phyloP scores from a whole-genome alignment of 768 basidiomycete species.

The Auriscalpium microsporum region DNA sequence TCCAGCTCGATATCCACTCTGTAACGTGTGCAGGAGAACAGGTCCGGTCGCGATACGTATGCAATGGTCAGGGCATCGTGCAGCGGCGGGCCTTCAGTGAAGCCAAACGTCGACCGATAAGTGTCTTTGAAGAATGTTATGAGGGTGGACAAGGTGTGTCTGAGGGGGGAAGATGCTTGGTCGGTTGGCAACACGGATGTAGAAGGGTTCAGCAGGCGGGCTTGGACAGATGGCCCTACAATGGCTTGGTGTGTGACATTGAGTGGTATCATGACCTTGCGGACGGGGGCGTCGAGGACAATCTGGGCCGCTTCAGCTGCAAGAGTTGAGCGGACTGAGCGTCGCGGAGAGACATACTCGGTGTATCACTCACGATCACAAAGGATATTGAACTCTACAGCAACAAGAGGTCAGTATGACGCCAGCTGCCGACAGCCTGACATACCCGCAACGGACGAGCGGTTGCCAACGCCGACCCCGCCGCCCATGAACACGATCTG shows the following conservation, averaged over 20 bases:
- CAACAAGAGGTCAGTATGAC: not conserved
- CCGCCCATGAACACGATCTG: conserved; percentile 88
- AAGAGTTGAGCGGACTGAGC: not conserved
- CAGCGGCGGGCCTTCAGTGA: conserved; percentile 76
- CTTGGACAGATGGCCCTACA: conserved; percentile 48
- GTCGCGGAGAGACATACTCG: not conserved
- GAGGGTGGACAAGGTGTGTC: conserved; percentile 67
- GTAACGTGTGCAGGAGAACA: conserved; percentile 57
- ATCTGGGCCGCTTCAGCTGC: conserved; percentile 78
- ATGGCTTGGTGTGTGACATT: conserved; percentile 87
- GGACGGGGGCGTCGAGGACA: conserved; percentile 62
- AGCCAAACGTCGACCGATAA: conserved; percentile 72
- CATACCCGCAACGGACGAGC: conserved; percentile 62
- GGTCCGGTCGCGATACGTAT: conserved; percentile 58
- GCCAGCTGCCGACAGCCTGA: conserved; percentile 6
- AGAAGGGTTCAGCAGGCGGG: conserved; percentile 35
- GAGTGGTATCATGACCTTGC: conserved; percentile 71
- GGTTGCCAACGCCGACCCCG: conserved; percentile 78
- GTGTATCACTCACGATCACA: conserved; percentile 60
- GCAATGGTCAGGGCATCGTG: conserved; percentile 82
- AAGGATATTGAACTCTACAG: conserved; percentile 67
- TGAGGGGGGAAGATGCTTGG: conserved; percentile 38
- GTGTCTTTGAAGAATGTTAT: conserved; percentile 65
- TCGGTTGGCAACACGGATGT: conserved; percentile 18
- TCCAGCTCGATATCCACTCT: conserved; percentile 77